Percentiles rank a stretch among this genome's conserved stretches.
phyloP scores from a whole-genome alignment of 176 grass and related monocot genomes.

The Musa troglodytarum region DNA sequence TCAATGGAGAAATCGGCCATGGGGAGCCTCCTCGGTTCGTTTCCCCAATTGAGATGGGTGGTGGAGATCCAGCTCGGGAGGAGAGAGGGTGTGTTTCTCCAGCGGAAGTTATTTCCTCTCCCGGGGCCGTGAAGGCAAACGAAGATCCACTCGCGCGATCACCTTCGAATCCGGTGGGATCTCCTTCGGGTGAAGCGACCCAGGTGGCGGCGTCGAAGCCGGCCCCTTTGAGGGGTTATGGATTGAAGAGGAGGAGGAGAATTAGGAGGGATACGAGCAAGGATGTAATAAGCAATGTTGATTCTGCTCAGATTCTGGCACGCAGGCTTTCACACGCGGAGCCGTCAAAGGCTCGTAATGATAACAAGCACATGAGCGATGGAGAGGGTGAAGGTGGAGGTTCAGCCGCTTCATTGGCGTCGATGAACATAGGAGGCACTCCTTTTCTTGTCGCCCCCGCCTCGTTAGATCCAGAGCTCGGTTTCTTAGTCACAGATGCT shows the following conservation, averaged over 20 bases:
- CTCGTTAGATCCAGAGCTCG: constrained; percentile 28
- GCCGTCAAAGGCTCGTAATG: background rate
- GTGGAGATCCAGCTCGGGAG: background rate
- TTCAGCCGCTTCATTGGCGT: constrained; percentile 50
- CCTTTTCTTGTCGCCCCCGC: constrained; percentile 24
- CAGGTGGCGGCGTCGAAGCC: background rate
- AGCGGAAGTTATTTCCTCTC: background rate
- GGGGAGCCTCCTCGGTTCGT: background rate
- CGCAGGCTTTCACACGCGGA: background rate
- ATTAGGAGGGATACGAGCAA: constrained; percentile 9
- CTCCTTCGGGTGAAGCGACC: background rate
- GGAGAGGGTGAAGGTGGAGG: constrained; percentile 30
- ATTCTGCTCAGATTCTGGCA: background rate
- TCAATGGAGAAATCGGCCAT: constrained; percentile 7
- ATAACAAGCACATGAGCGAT: background rate
- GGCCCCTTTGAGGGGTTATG: constrained; percentile 6
- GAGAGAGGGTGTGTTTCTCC: background rate
- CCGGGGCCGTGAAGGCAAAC: background rate
- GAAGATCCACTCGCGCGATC: background rate
- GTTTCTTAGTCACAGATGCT: constrained; percentile 23
- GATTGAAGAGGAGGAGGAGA: constrained; percentile 26
- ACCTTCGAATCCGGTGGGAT: background rate
- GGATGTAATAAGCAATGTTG: background rate
- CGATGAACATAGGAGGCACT: constrained; percentile 32
- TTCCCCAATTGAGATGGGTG: background rate